Evolutionary conservation across 495 filamentous ascomycete species (phyloP), one percentile per base, ranked within the genome.

Genomic region (Penicillium taxi): DNA sequence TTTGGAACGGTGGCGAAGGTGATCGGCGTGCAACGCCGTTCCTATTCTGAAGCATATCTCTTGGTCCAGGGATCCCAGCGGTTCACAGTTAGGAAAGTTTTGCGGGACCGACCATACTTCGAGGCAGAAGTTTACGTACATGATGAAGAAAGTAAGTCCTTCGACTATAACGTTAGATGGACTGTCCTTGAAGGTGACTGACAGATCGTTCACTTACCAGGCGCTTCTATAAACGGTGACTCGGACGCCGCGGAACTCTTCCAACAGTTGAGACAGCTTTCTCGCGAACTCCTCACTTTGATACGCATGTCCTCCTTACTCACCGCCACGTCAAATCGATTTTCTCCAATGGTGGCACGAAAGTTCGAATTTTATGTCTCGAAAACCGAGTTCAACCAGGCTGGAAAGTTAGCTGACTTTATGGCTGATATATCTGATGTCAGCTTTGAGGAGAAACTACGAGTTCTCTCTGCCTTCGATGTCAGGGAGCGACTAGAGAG

Each of bases 391-490:
- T 50, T 84, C 22, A 58, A 69, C 22, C 84, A 95, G 38, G 88
- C 91, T 4, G 91, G 90, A 5, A 68, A 74, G 6, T 66, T 99
- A n/a, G 91, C 91, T 6, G 93, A 99, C 54, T 95, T 96, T 47
- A 93, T 96, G 86, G 78, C 84, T 6, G 89, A 91, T 58, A 74
- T 96, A 17, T 75, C 93, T 2, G 84, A 94, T 34, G 77, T 78
- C 25, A 80, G 81, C 11, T 76, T 89, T 41, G 84, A 94, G 53
- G 91, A 98, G 47, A 93, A 87, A 65, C 69, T 98, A 20, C 74
- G 84, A 35, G 75, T 96, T 12, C 67, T 98, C 9, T 70, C 85
- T 18, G 75, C 86, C 2, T 56, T 89, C 11, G 75, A 88, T 48
- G 67, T 91, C 6, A 80, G 80, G 47, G 73, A 80, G n/a, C 73